These are phyloP conservation scores for Apiospora rasikravindrae DNA, from an alignment of 2,329 filamentous ascomycete genomes.

Conservation along the genomic window DNA sequence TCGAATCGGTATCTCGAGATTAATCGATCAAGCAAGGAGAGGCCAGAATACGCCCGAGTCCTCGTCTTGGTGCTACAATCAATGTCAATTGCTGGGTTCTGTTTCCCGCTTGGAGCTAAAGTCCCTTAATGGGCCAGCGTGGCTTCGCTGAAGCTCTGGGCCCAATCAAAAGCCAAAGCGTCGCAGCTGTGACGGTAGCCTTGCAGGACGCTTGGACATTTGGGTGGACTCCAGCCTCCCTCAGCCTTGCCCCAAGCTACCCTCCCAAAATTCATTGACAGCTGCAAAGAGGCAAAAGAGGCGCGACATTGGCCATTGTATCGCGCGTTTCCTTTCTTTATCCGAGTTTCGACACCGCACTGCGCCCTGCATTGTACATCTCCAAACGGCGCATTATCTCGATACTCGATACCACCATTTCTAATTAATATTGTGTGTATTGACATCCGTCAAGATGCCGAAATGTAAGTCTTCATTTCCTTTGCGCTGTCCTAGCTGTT, in stretches of 20 bases:
- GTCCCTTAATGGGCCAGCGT: conserved; percentile 18
- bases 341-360: neutral
- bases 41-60: conserved; percentile 7
- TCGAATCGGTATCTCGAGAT: conserved; percentile 6
- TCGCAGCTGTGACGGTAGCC: neutral
- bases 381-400: conserved; percentile 6
- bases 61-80: conserved; percentile 8
- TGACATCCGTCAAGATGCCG: conserved; percentile 66
- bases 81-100: conserved; percentile 2
- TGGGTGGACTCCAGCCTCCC: neutral
- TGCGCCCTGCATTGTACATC: conserved; percentile 9
- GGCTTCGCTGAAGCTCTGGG: conserved; percentile 7
- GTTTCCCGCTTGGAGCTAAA: neutral
- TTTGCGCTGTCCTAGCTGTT: neutral
- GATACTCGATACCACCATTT: neutral
- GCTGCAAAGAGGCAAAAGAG: neutral
- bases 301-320: conserved; percentile 15
- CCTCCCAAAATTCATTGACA: conserved; percentile 11
- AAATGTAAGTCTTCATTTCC: conserved; percentile 73
- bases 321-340: conserved; percentile 8
- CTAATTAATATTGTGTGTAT: neutral
- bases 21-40: conserved; percentile 48
- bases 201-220: conserved; percentile 15
- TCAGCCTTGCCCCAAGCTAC: conserved; percentile 9
- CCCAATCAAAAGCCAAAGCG: neutral